phyloP scores from a whole-genome alignment of 345 rosid genomes.

The Punica granatum region DNA sequence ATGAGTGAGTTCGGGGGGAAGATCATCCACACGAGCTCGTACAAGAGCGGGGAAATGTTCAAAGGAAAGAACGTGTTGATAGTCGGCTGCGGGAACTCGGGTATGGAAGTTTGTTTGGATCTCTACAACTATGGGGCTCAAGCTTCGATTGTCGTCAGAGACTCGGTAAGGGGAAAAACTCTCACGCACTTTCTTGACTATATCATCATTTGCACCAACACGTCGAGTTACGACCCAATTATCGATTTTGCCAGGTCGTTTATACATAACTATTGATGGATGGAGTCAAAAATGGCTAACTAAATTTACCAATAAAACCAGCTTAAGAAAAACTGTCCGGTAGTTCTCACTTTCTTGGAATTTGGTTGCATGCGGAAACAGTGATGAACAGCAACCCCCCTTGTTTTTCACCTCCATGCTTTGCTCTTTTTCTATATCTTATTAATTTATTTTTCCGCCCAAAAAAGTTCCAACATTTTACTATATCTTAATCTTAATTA shows the following conservation, averaged over 20 bases:
- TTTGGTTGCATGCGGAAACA: constrained; percentile 4
- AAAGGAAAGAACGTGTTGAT: constrained; percentile 42
- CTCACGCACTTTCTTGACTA: too few relatives aligned
- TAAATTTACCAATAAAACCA: too few relatives aligned
- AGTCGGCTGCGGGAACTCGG: constrained; percentile 83
- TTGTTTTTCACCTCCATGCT: background rate
- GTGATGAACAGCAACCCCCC: background rate
- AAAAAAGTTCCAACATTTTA: too few relatives aligned
- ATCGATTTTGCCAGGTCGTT: too few relatives aligned
- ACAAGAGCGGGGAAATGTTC: constrained; percentile 49
- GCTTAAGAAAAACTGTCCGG: background rate
- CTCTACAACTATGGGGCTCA: constrained; percentile 49
- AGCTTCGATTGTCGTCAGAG: constrained; percentile 52
- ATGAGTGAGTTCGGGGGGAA: constrained; percentile 37
- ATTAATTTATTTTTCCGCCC: background rate
- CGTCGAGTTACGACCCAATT: background rate
- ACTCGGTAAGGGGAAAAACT: constrained; percentile 29
- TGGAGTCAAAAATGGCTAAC: too few relatives aligned
- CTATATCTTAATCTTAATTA: too few relatives aligned
- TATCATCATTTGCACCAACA: background rate
- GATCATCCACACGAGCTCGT: constrained; percentile 46
- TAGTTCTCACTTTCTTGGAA: background rate
- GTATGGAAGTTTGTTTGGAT: constrained; percentile 59
- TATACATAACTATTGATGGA: too few relatives aligned
- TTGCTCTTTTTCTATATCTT: background rate